Base-by-base conservation (phyloP, 805 yeast species). In the Huiozyma naganishii region DNA sequence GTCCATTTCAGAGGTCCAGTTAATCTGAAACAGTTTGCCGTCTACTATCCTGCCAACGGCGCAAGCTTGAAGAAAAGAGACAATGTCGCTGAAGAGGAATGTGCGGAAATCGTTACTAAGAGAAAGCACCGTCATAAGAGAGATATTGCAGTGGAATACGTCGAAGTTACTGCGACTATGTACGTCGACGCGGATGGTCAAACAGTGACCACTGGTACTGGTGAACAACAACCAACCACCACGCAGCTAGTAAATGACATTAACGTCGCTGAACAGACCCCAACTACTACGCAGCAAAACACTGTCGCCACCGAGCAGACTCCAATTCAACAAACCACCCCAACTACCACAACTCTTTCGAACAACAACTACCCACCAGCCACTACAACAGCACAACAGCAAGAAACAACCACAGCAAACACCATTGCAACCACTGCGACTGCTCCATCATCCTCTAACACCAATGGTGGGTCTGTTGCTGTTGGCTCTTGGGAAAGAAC, bases 1-100 rank as follows among this genome's bases (percentile, higher is more conserved):
- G 86, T 83, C 11, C 92, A 83, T 58, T 76, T 83, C 60, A 73
- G 92, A 65, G 92, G 92, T 38, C 92, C 92, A 7, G 58, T 83
- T 47, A 65, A 71, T 11, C 67, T 83, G 54, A 61, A 65, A 47
- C 71, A 74, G 52, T 87, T 92, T 60, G 97, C 89, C 65, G 96
- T 86, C 44, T 92, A 89, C 73, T 79, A 80, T 58, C 89, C 86
- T 50, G 59, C 75, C 27, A 52, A 72, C n/a, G 9, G 11, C n/a
- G 54, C 70, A 37, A 48, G 64, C 42, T 71, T 69, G 56, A 72
- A 72, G 62, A 72, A 67, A 48, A 71, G 62, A 35, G 61, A 47
- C 7, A 68, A 61, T 27, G 23, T 17, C 23, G 73, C 66, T 46
- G 76, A 70, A 6, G 54, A 51, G 44, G 41, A 36, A 6, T 46